Conservation (phyloP, 306 rosid genomes). For the Cicer arietinum region DNA sequence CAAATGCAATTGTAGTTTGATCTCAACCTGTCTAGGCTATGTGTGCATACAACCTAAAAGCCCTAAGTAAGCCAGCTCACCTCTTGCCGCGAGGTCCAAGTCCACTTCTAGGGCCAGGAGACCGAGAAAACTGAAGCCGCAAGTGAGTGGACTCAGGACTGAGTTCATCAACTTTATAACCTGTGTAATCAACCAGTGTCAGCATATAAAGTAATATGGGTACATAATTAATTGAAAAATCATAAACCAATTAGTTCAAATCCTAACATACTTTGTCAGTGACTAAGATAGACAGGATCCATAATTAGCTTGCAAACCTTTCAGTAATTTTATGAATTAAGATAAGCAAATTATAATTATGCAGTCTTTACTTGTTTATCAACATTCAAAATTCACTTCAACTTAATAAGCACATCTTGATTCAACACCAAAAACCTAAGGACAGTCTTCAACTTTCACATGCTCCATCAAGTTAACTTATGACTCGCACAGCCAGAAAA, state of each 20-base stretch:
- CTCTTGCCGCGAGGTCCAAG: conserved; percentile 73
- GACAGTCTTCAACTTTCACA: background rate
- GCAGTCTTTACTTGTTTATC: background rate
- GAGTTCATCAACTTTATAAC: conserved; percentile 76
- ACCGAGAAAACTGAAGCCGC: conserved; percentile 85
- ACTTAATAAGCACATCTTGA: conserved; percentile 1
- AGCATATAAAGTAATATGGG: conserved; percentile 40
- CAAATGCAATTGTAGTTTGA: conserved; percentile 41
- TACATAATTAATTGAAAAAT: background rate
- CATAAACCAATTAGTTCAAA: background rate
- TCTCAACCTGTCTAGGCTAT: conserved; percentile 37
- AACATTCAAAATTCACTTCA: background rate
- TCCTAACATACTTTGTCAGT: background rate
- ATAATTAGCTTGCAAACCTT: background rate
- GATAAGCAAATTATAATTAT: conserved; percentile 6
- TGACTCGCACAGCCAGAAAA: conserved; percentile 11
- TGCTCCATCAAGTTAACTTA: background rate
- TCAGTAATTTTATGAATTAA: background rate
- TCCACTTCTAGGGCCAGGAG: conserved; percentile 78
- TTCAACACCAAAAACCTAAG: conserved; percentile 9
- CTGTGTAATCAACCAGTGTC: conserved; percentile 57
- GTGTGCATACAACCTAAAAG: conserved; percentile 26
- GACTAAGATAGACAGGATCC: background rate
- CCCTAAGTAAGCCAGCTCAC: conserved; percentile 50
- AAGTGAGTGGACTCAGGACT: conserved; percentile 68